Evolutionary conservation across 208 protist genomes (phyloP).

Genomic region (Herpetomonas tarakana): DNA sequence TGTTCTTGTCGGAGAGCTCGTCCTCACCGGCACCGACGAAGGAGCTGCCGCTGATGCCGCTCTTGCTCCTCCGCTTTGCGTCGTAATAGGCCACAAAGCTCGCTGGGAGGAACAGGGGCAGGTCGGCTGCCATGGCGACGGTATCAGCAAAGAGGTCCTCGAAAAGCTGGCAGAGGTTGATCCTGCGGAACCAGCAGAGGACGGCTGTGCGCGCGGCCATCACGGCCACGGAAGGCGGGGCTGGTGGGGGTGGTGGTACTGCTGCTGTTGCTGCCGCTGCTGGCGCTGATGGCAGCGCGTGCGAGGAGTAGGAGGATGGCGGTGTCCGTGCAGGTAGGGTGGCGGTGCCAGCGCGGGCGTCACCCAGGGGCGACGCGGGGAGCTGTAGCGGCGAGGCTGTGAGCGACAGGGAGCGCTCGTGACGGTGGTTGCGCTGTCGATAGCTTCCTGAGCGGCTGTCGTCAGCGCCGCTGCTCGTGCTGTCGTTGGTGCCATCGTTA

Average conservation of each 20-base stretch:
- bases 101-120: neutral
- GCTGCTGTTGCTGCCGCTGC: no score
- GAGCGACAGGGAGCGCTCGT: neutral
- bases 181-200: neutral
- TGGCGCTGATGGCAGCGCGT: neutral
- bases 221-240: neutral
- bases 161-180: slow-evolving; percentile 2
- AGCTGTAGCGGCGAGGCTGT: neutral
- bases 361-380: neutral
- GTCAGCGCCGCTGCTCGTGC: neutral
- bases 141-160: slow-evolving; percentile 4
- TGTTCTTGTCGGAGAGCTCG: neutral
- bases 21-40: no score
- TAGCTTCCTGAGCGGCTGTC: no score
- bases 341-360: neutral
- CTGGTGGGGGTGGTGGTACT: neutral
- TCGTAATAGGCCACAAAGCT: neutral
- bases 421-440: no score
- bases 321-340: no score
- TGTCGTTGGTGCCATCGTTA: neutral
- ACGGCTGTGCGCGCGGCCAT: slow-evolving; percentile 4
- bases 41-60: neutral
- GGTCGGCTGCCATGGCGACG: neutral
- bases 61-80: neutral
- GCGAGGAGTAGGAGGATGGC: neutral